Evolutionary conservation across 768 basidiomycete species (phyloP), one percentile per base, ranked within the genome.

Genomic region (Filobasidium floriforme): DNA sequence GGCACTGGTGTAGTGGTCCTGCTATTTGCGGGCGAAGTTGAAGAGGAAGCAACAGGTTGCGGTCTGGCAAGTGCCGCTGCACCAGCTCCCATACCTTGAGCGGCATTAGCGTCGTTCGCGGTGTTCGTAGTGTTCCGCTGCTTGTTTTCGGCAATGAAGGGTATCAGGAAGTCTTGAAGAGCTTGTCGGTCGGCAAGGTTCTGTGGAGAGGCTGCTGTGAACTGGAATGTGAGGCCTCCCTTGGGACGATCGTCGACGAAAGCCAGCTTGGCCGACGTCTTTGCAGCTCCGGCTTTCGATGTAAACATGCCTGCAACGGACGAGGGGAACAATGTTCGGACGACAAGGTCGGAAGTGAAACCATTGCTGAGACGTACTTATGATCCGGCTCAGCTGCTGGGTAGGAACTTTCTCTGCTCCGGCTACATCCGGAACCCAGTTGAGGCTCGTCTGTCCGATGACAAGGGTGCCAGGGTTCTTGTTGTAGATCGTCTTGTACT

Each of bases 401-500:
- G 61, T 54, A 7, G 54, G 62, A 1, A 66, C 61, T 15, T 51
- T 57, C 22, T 66, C 65, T 60, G 57, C 28, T 54, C 60, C 62
- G 14, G 41, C 49, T 19, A 43, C 86, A 69, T 87, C 85, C 75
- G 87, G 87, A 0, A 86, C 86, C 90, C 90, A 93, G 82, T 86
- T 85, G 2, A 93, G 82, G 72, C 86, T 84, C 7, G 82, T 81
- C 73, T 85, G 83, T 14, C 86, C 89, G 73, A 93, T 85, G 73
- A 89, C 84, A 68, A 93, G 84, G 67, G 84, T 80, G 67, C 90
- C 91, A 18, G 83, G 77, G 60, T 83, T 78, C 82, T 92, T 93
- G 81, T 92, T 92, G 85, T 88, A 92, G 67, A 86, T 85, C 70
- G 88, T 60, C 32, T 54, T 60, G 46, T 60, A 66, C 24, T 46